Conservation (phyloP, 805 yeast genomes). For the Starmerella floricola region DNA sequence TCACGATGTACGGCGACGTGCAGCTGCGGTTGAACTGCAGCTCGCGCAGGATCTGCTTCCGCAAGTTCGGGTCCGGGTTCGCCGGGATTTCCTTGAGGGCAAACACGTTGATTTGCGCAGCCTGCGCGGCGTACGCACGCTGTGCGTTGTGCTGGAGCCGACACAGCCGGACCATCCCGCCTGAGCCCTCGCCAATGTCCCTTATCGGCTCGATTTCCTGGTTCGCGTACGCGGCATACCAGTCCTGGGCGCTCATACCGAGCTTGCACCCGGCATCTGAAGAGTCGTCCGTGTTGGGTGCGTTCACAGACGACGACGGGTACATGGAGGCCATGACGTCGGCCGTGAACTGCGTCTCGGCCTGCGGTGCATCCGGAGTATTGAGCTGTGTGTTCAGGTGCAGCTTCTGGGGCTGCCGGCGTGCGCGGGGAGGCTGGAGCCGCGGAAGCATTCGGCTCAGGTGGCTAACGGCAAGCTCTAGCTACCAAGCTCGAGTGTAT, state of each 20-base stretch:
- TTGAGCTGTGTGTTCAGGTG: conserved; percentile 14
- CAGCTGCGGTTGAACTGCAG: conserved; percentile 77
- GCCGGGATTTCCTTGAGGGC: conserved; percentile 70
- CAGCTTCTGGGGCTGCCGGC: conserved; percentile 18
- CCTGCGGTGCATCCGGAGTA: conserved; percentile 1
- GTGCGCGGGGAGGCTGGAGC: conserved; percentile 20
- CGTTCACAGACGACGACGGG: conserved; percentile 1
- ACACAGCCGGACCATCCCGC: conserved; percentile 83
- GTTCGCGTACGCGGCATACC: conserved; percentile 14
- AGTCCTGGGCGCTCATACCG: conserved; percentile 17
- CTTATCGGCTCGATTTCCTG: conserved; percentile 50
- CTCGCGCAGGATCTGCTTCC: conserved; percentile 82
- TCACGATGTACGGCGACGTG: conserved; percentile 71
- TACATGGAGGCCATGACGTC: conserved; percentile 19
- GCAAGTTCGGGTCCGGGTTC: conserved; percentile 73
- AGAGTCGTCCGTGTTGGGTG: neutral
- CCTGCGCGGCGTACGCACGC: conserved; percentile 6
- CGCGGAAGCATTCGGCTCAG: conserved; percentile 18
- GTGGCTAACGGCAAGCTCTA: too few relatives aligned
- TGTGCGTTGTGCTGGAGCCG: conserved; percentile 31
- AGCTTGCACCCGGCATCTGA: neutral
- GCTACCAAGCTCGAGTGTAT: too few relatives aligned
- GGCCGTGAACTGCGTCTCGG: conserved; percentile 15
- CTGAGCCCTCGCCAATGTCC: conserved; percentile 84
- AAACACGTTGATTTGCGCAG: conserved; percentile 42